These are phyloP conservation scores for Westerdykella aurantiaca DNA, from an alignment of 2,329 filamentous ascomycete species.

Conservation along the genomic window DNA sequence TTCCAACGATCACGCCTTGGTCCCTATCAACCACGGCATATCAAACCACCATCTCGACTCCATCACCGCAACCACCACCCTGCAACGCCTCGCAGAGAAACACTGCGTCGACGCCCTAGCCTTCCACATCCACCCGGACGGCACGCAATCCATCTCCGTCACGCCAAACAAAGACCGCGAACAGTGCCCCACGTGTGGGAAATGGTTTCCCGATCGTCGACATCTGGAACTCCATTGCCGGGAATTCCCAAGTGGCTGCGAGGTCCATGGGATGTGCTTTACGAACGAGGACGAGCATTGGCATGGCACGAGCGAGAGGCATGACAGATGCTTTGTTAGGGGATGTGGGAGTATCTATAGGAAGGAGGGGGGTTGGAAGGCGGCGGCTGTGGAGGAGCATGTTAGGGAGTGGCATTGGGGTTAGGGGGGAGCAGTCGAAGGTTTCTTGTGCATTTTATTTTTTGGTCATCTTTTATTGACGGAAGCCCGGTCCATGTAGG, in stretches of 20 bases:
- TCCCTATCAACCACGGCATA: too few relatives aligned
- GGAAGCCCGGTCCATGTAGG: too few relatives aligned
- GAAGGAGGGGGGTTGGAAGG: conserved; percentile 13
- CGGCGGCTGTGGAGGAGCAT: conserved; percentile 12
- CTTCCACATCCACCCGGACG: conserved; percentile 7
- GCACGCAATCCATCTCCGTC: conserved; percentile 11
- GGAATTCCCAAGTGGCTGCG: conserved; percentile 13
- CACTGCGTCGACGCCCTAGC: conserved; percentile 13
- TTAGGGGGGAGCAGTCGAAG: neutral
- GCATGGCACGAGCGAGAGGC: conserved; percentile 11
- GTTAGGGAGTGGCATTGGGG: conserved; percentile 8
- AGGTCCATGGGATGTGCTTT: conserved; percentile 15
- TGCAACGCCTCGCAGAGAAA: conserved; percentile 7
- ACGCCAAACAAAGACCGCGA: conserved; percentile 18
- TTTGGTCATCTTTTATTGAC: too few relatives aligned
- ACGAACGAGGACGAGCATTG: conserved; percentile 10
- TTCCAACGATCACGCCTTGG: too few relatives aligned
- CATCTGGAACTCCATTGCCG: conserved; percentile 8
- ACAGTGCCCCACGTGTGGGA: conserved; percentile 12
- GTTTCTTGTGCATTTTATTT: too few relatives aligned
- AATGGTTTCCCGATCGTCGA: conserved; percentile 13
- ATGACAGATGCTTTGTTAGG: conserved; percentile 20
- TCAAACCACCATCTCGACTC: too few relatives aligned
- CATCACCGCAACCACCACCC: conserved; percentile 4
- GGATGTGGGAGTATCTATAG: conserved; percentile 15